Percentiles rank a stretch among this genome's conserved stretches.
Evolutionary conservation across 768 basidiomycete genomes (phyloP).

Genomic region (Pisolithus albus): DNA sequence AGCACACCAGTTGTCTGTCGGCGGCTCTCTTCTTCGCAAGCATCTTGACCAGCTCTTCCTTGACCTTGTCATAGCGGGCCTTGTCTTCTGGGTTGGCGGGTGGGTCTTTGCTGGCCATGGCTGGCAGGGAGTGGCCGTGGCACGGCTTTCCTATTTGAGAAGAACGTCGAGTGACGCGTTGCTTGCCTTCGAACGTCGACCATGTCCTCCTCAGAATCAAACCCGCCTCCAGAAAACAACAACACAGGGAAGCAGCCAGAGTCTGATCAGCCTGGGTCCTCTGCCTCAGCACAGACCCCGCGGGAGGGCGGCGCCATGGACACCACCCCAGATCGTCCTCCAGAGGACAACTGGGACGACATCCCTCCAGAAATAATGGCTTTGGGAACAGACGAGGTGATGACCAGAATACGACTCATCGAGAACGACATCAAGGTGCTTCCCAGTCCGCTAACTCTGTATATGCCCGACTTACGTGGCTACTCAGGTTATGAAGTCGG

Average conservation of each 20-base stretch:
- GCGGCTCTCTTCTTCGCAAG: slow-evolving; percentile 66
- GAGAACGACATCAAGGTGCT: slow-evolving; percentile 93
- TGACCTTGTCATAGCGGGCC: slow-evolving; percentile 61
- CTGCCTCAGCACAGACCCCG: slow-evolving; percentile 24
- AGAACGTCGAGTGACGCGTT: slow-evolving; percentile 19
- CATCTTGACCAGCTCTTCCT: slow-evolving; percentile 68
- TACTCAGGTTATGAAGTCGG: slow-evolving; percentile 89
- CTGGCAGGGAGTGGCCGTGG: not conserved
- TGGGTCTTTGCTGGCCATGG: slow-evolving; percentile 34
- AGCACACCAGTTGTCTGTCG: slow-evolving; percentile 70
- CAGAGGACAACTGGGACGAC: slow-evolving; percentile 84
- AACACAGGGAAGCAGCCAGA: slow-evolving; percentile 52
- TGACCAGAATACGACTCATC: slow-evolving; percentile 84
- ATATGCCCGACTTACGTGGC: not conserved
- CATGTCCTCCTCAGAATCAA: slow-evolving; percentile 54
- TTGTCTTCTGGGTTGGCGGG: slow-evolving; percentile 58
- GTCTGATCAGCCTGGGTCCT: slow-evolving; percentile 21
- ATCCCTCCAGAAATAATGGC: slow-evolving; percentile 83
- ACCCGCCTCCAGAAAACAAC: slow-evolving; percentile 38
- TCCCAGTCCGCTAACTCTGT: not conserved
- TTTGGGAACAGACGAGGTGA: slow-evolving; percentile 77
- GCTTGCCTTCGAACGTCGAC: not conserved
- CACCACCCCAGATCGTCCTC: slow-evolving; percentile 59
- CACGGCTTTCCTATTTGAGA: too few species aligned
- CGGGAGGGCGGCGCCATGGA: slow-evolving; percentile 53